Conservation (phyloP, 1,284 basidiomycete species). For the Cryptococcus neoformans region DNA sequence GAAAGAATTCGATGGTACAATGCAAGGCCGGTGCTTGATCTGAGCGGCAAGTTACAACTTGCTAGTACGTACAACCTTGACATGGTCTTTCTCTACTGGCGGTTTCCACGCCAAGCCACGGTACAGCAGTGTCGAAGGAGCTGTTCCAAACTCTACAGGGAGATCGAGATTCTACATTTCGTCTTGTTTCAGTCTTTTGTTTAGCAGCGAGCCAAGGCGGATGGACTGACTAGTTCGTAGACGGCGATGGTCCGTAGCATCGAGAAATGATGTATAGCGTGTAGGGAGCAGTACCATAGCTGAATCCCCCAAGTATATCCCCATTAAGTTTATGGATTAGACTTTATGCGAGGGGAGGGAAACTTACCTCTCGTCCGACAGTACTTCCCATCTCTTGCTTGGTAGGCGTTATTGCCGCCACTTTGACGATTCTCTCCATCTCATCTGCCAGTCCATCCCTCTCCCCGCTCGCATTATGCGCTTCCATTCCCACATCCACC, state of each 20-base stretch:
- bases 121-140: conserved; percentile 43
- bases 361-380: conserved; percentile 42
- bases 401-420: conserved; percentile 40
- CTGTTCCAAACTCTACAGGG: conserved; percentile 45
- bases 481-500: conserved; percentile 13
- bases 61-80: conserved; percentile 9
- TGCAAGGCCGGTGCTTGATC: not conserved
- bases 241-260: conserved; percentile 46
- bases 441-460: conserved; percentile 17
- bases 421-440: conserved; percentile 25
- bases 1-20: too few species aligned
- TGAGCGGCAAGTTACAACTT: conserved; percentile 9
- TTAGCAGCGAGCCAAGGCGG: not conserved
- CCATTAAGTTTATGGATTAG: not conserved
- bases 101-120: conserved; percentile 20
- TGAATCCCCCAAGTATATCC: conserved; percentile 12
- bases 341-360: not conserved
- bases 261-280: conserved; percentile 46
- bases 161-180: conserved; percentile 29
- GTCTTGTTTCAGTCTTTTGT: not conserved
- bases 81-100: conserved; percentile 13
- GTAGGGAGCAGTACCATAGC: conserved; percentile 46
- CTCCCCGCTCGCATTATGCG: not conserved
- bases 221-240: conserved; percentile 40
- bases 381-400: conserved; percentile 36